Conservation (phyloP, 495 filamentous ascomycete genomes). For the Penicillium malachiteum region DNA sequence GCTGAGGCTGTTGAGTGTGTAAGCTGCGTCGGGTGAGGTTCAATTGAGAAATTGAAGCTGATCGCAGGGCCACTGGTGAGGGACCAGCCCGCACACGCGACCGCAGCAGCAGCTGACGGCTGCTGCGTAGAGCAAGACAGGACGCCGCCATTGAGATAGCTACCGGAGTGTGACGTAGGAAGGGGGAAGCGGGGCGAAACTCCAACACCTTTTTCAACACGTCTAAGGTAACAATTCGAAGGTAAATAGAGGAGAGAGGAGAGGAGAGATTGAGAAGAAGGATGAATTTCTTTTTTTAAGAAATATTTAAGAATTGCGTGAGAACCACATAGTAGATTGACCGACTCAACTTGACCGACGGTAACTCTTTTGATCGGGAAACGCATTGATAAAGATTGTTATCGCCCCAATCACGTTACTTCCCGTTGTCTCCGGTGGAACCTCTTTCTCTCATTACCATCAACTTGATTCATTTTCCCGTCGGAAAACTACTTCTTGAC, state of each 20-base stretch:
- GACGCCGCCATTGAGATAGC: constrained; percentile 39
- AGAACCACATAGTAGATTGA: neutral
- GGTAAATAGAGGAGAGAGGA: neutral
- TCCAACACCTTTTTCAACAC: constrained; percentile 1
- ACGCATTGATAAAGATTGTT: constrained; percentile 3
- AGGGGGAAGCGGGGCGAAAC: neutral
- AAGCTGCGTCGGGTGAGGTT: constrained; percentile 27
- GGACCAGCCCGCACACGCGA: constrained; percentile 32
- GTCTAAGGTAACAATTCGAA: neutral
- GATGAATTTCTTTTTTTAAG: neutral
- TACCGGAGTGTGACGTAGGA: constrained; percentile 11
- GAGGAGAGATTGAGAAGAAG: neutral
- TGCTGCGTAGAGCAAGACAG: constrained; percentile 42
- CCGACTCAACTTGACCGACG: constrained; percentile 10
- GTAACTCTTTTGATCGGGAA: constrained; percentile 3
- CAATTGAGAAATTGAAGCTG: constrained; percentile 28
- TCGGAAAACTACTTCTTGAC: constrained; percentile 12
- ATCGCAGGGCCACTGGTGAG: constrained; percentile 31
- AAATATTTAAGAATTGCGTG: no score
- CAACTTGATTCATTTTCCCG: constrained; percentile 4
- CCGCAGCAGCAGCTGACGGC: constrained; percentile 43
- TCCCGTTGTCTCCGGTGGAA: neutral
- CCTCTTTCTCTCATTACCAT: neutral
- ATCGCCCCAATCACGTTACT: constrained; percentile 3
- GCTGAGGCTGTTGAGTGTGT: constrained; percentile 26